Evolutionary conservation across 306 rosid genomes (phyloP), one percentile per base, ranked within the genome.

Genomic region (Lathyrus tuberosus): DNA sequence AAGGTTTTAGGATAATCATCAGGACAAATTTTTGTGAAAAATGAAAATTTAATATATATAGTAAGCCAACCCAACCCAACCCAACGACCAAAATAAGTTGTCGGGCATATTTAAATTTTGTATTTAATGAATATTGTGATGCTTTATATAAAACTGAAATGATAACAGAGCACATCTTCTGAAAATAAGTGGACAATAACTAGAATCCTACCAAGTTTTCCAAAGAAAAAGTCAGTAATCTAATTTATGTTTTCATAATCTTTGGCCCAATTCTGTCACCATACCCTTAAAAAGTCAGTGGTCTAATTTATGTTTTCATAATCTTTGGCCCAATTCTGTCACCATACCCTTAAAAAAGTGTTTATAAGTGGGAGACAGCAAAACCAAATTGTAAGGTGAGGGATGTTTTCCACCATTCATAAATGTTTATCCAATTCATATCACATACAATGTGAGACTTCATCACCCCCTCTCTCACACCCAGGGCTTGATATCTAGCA

Each of bases 201-300:
- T 18, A 66, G 78, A 22, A 43, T 61, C 38, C 13, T 16, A 58
- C 46, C 15, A 42, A 20, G 10, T 61, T 70, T 77, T 18, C 41
- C 62, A 11, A 48, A 40, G n/a, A 43, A 12, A 43, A 12, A 43
- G 5, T n/a, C 24, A 42, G 69, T 33, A 42, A 12, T 30, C 26
- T 11, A 65, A 18, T 67, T 46, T 49, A 73, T 40, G 62, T 24
- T 72, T 31, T 41, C 66, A 47, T 26, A 52, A 13, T 31, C 49
- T 38, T 41, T n/a, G 42, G 46, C 49, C 15, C 56, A 28, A 41
- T 47, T 33, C 18, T 41, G 9, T 18, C 65, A 42, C 53, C 42
- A 54, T 47, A 1, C 59, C 57, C 24, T 31, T 31, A 7, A 18
- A 47, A 44, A 47, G 5, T n/a, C 24, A 42, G 69, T 33, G 33